Percentiles rank a stretch among this genome's conserved stretches.
phyloP scores from a whole-genome alignment of 2,329 filamentous ascomycete genomes.

The Aureobasidium sp. region DNA sequence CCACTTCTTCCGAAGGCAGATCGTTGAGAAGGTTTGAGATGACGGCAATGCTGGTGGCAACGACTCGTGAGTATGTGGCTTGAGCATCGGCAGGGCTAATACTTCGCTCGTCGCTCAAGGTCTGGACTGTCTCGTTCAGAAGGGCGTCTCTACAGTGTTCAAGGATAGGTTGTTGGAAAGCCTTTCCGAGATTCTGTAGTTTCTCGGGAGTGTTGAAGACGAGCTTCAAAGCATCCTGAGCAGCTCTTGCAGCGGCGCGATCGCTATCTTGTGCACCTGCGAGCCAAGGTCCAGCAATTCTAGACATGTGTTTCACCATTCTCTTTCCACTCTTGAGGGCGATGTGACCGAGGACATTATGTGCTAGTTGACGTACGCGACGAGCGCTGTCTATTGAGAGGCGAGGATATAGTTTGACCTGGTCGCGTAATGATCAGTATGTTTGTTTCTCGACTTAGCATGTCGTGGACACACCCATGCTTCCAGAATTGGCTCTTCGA shows the following conservation, averaged over 20 bases:
- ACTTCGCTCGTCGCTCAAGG: constrained; percentile 80
- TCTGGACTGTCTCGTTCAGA: constrained; percentile 66
- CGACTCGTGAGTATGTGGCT: constrained; percentile 75
- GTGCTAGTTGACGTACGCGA: constrained; percentile 78
- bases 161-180: constrained; percentile 72
- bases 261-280: constrained; percentile 84
- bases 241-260: constrained; percentile 64
- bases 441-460: background rate
- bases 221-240: constrained; percentile 63
- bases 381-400: constrained; percentile 83
- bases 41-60: constrained; percentile 50
- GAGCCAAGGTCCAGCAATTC: constrained; percentile 80
- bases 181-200: constrained; percentile 63
- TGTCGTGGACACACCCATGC: constrained; percentile 61
- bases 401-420: constrained; percentile 81
- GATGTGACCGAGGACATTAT: constrained; percentile 61
- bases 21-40: constrained; percentile 46
- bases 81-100: constrained; percentile 78
- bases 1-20: constrained; percentile 43
- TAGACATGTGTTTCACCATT: constrained; percentile 70
- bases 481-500: constrained; percentile 76
- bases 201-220: constrained; percentile 80
- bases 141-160: constrained; percentile 75
- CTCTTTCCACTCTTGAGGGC: constrained; percentile 61
- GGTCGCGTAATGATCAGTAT: constrained; percentile 14